A percentile compares a stretch with the other conserved stretches of the same genome.
phyloP scores from a whole-genome alignment of 331 rosid species.

The Prunus yedoensis region DNA sequence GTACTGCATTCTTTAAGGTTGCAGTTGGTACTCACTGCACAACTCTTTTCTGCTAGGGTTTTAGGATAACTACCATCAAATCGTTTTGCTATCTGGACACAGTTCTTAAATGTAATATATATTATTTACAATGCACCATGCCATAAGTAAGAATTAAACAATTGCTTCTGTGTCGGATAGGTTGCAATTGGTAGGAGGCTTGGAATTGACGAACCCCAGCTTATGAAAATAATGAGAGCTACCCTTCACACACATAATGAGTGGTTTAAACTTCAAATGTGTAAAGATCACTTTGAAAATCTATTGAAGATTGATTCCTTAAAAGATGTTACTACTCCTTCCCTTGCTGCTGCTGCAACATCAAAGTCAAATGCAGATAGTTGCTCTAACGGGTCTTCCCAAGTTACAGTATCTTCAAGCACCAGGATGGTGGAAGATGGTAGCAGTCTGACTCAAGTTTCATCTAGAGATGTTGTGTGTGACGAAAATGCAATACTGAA shows the following conservation, averaged over 20 bases:
- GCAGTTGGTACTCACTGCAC: neutral
- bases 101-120: neutral
- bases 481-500: slow-evolving; percentile 90
- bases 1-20: neutral
- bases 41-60: neutral
- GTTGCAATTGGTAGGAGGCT: slow-evolving; percentile 89
- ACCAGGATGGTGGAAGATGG: slow-evolving; percentile 81
- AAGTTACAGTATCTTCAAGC: slow-evolving; percentile 67
- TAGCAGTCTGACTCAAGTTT: slow-evolving; percentile 81
- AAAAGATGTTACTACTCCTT: slow-evolving; percentile 71
- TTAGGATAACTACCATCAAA: neutral
- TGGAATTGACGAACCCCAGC: slow-evolving; percentile 95
- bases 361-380: slow-evolving; percentile 75
- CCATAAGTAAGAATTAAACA: neutral
- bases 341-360: slow-evolving; percentile 42
- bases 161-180: slow-evolving; percentile 38
- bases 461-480: slow-evolving; percentile 65
- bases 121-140: neutral
- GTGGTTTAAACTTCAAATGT: slow-evolving; percentile 98
- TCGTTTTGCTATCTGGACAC: neutral
- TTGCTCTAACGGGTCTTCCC: slow-evolving; percentile 82
- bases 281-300: slow-evolving; percentile 90
- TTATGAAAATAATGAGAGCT: slow-evolving; percentile 86
- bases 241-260: slow-evolving; percentile 78
- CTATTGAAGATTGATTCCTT: slow-evolving; percentile 77